Percentiles rank a stretch among this genome's conserved stretches.
Conservation (phyloP, 2,329 filamentous ascomycete species). For the Elsinoe arachidis region DNA sequence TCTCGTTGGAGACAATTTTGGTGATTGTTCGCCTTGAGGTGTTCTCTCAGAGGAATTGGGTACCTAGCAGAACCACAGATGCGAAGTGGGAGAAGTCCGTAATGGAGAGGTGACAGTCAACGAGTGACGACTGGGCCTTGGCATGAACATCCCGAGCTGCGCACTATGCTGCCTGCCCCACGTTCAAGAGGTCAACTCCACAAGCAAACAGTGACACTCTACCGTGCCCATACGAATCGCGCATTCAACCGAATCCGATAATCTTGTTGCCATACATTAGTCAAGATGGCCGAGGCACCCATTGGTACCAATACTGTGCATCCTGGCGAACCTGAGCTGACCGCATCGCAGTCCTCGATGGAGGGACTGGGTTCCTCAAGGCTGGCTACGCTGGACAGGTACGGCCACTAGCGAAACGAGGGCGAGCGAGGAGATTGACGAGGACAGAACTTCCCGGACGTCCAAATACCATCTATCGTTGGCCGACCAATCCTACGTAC, state of each 20-base stretch:
- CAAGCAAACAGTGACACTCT: not conserved
- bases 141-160: not conserved
- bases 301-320: constrained; percentile 33
- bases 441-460: constrained; percentile 87
- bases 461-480: constrained; percentile 97
- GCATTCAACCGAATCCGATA: not conserved
- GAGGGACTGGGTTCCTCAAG: constrained; percentile 98
- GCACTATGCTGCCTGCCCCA: constrained; percentile 8
- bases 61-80: too few relatives aligned
- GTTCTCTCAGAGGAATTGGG: too few relatives aligned
- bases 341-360: constrained; percentile 73
- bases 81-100: too few relatives aligned
- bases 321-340: constrained; percentile 11
- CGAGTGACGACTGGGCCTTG: constrained; percentile 8
- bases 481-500: constrained; percentile 94
- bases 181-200: not conserved
- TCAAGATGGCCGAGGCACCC: constrained; percentile 40
- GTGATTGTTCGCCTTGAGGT: too few relatives aligned
- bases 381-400: constrained; percentile 94
- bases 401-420: constrained; percentile 21
- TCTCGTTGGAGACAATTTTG: too few relatives aligned
- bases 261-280: not conserved
- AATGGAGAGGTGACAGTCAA: too few relatives aligned
- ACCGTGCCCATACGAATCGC: not conserved
- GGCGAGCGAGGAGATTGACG: not conserved